These are phyloP conservation scores for Coffea humblotiana DNA, from an alignment of 305 asterid species.

Conservation along the genomic window DNA sequence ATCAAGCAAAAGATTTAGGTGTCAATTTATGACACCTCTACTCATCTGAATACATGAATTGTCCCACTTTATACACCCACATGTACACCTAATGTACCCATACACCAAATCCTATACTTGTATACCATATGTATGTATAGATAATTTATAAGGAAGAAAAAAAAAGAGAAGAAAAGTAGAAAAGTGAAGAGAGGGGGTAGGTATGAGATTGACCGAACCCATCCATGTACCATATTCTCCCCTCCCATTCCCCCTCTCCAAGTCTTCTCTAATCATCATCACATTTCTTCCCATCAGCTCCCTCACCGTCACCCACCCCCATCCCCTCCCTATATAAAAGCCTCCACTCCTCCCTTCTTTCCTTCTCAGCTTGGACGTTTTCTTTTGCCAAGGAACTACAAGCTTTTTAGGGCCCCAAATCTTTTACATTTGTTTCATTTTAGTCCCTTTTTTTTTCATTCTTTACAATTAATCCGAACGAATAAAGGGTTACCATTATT, in stretches of 20 bases:
- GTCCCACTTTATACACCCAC: no score
- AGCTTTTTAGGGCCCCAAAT: slow-evolving; percentile 24
- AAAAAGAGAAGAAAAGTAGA: no score
- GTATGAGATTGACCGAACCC: slow-evolving; percentile 47
- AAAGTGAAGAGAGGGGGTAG: slow-evolving; percentile 22
- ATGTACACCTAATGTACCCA: no score
- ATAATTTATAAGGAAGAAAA: no score
- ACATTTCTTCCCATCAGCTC: slow-evolving; percentile 6
- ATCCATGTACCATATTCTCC: not conserved
- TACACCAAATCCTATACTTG: no score
- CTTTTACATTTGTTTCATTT: not conserved
- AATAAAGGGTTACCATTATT: no score
- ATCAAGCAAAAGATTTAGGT: not conserved
- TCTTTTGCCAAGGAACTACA: slow-evolving; percentile 37
- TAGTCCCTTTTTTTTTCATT: not conserved
- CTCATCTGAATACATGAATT: no score
- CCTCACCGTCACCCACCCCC: slow-evolving; percentile 1
- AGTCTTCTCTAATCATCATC: slow-evolving; percentile 12
- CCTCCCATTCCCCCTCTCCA: slow-evolving; percentile 7
- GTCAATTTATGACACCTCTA: not conserved
- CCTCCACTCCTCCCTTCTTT: not conserved
- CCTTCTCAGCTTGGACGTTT: slow-evolving; percentile 49
- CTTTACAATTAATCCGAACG: not conserved
- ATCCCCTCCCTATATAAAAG: slow-evolving; percentile 23
- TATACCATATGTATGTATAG: no score